These are phyloP conservation scores for Hippophae rhamnoides DNA, from an alignment of 306 rosid genomes.

Conservation along the genomic window DNA sequence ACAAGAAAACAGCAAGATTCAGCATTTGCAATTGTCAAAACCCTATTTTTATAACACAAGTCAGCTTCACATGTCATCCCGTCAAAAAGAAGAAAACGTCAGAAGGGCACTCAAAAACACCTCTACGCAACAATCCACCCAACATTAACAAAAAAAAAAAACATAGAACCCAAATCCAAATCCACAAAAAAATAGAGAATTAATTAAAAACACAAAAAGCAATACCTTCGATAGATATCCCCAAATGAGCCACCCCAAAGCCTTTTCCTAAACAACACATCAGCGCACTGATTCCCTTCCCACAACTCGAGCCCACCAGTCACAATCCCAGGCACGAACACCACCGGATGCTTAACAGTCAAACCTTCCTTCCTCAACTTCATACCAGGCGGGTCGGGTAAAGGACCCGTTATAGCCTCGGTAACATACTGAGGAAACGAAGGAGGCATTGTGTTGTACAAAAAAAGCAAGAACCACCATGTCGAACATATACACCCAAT, in stretches of 20 bases:
- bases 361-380: slow-evolving; percentile 48
- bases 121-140: background rate
- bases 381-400: slow-evolving; percentile 46
- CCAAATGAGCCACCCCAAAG: slow-evolving; percentile 67
- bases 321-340: slow-evolving; percentile 47
- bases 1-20: no score
- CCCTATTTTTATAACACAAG: no score
- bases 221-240: slow-evolving; percentile 56
- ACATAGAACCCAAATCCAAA: background rate
- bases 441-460: slow-evolving; percentile 24
- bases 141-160: slow-evolving; percentile 6
- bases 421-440: slow-evolving; percentile 16
- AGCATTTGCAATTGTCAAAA: no score
- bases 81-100: background rate
- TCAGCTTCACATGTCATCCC: no score
- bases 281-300: slow-evolving; percentile 77
- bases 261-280: slow-evolving; percentile 45
- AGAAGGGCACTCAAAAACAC: background rate
- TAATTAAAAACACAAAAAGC: background rate
- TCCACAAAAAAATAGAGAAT: background rate
- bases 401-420: slow-evolving; percentile 6
- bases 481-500: slow-evolving; percentile 48
- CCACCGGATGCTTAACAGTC: slow-evolving; percentile 41
- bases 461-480: slow-evolving; percentile 62
- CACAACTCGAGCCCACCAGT: slow-evolving; percentile 63